Evolutionary conservation across 805 yeast species (phyloP), one percentile per base, ranked within the genome.

Genomic region (Kodamaea jinghongensis): DNA sequence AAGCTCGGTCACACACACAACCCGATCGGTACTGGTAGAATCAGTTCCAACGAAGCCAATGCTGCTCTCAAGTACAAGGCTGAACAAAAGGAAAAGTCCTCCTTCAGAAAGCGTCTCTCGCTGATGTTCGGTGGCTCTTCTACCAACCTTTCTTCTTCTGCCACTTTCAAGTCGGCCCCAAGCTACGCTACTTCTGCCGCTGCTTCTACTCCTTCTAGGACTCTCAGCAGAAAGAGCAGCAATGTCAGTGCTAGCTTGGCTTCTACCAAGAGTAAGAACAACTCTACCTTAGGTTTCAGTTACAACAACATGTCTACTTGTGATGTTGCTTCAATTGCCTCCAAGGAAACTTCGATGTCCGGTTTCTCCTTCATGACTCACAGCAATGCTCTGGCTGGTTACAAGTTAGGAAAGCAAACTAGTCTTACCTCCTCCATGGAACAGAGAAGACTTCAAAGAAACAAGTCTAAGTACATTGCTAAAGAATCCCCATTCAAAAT

Each of bases 81-180:
- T 8, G 37, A 41, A 37, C 32, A 39, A n/a, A 42, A 26, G 34
- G 43, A 35, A 23, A 47, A 45, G 47, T 42, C 33, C 23, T 44
- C 51, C 10, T 50, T 56, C 35, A 48, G 50, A 41, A 48, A 39
- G 30, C 43, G 44, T 15, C 29, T 49, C 14, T 44, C 50, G 20
- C 38, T 39, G 10, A 39, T 47, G 32, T 47, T 47, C 34, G 27
- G 38, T 14, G 17, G 33, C 17, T 38, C 42, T 10, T 20, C 23
- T 20, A 31, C 47, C 5, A 31, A 39, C 29, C 14, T 22, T 22
- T 28, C 46, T 26, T 17, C 15, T 10, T 28, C 23, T 6, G 29
- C 25, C 13, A 20, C 23, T 20, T 20, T 20, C 8, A 20, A 20
- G 23, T 20, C 23, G 5, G 23, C 23, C 8, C 23, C 23, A 6